phyloP scores from a whole-genome alignment of 148 eudicot genomes.

The Nepenthes gracilis region DNA sequence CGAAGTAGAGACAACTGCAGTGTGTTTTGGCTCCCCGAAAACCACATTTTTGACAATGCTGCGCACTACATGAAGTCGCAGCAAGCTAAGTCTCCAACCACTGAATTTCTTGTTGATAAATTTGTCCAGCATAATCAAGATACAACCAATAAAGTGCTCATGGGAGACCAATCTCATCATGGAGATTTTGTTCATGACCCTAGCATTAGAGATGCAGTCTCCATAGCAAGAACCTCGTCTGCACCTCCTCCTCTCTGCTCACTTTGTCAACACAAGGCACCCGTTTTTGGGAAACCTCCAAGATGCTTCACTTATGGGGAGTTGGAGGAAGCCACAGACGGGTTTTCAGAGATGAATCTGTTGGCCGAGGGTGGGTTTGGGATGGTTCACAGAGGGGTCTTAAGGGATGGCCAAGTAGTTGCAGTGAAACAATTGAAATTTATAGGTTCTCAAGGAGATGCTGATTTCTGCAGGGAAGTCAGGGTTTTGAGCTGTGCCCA shows the following conservation, averaged over 20 bases:
- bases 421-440: slow-evolving; percentile 74
- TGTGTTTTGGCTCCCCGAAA: slow-evolving; percentile 28
- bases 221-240: slow-evolving; percentile 44
- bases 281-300: slow-evolving; percentile 74
- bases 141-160: slow-evolving; percentile 7
- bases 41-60: slow-evolving; percentile 16
- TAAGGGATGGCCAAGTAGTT: slow-evolving; percentile 62
- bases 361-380: slow-evolving; percentile 74
- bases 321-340: slow-evolving; percentile 54
- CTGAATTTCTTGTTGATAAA: slow-evolving; percentile 15
- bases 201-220: slow-evolving; percentile 60
- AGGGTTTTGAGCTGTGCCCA: slow-evolving; percentile 81
- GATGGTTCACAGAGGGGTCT: slow-evolving; percentile 56
- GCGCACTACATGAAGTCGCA: slow-evolving; percentile 13
- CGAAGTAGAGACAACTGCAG: slow-evolving; percentile 12
- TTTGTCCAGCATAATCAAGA: slow-evolving; percentile 17
- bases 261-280: slow-evolving; percentile 75
- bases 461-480: slow-evolving; percentile 84
- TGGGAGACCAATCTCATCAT: slow-evolving; percentile 9
- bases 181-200: slow-evolving; percentile 16
- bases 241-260: slow-evolving; percentile 85
- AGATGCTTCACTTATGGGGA: slow-evolving; percentile 49
- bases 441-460: slow-evolving; percentile 55
- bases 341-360: slow-evolving; percentile 63
- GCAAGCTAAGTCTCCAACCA: slow-evolving; percentile 11